Percentiles rank a stretch among this genome's conserved stretches.
Conservation (phyloP, 352 stramenopile genomes). For the Phytophthora multivora region DNA sequence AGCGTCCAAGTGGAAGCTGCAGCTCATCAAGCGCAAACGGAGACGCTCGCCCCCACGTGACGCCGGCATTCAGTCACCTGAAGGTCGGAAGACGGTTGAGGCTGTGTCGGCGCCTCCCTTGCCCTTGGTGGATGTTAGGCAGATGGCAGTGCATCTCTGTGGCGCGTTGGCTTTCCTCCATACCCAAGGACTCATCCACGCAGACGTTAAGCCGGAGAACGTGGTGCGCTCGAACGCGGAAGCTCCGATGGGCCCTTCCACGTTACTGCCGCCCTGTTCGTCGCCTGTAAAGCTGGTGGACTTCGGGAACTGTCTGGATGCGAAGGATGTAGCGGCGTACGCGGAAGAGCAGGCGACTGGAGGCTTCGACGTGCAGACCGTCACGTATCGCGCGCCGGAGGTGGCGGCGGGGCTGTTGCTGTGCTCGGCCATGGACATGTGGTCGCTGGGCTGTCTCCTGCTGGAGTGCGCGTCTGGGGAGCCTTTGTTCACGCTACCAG, state of each 20-base stretch:
- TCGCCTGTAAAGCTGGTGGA: conserved; percentile 70
- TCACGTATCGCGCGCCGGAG: conserved; percentile 75
- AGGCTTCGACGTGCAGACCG: conserved; percentile 76
- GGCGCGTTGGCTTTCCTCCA: conserved; percentile 69
- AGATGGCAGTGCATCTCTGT: conserved; percentile 70
- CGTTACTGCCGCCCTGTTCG: conserved; percentile 4
- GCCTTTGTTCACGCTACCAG: conserved; percentile 56
- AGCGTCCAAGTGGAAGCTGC: conserved; percentile 15
- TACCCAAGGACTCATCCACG: conserved; percentile 64
- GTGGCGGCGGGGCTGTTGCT: conserved; percentile 66
- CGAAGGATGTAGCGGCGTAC: conserved; percentile 41
- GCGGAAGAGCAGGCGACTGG: conserved; percentile 27
- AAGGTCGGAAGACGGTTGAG: conserved; percentile 6
- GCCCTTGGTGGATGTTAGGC: conserved; percentile 43
- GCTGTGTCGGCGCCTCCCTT: conserved; percentile 29
- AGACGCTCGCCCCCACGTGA: conserved; percentile 9
- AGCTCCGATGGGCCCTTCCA: conserved; percentile 16
- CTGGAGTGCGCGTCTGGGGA: conserved; percentile 61
- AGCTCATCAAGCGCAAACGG: conserved; percentile 29
- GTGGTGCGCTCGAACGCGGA: conserved; percentile 40
- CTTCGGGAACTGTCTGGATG: conserved; percentile 79
- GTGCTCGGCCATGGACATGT: conserved; percentile 74
- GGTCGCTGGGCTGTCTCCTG: conserved; percentile 77
- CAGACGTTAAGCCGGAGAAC: conserved; percentile 83
- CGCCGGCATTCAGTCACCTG: conserved; percentile 4